A percentile compares a stretch with the other conserved stretches of the same genome.
These are phyloP conservation scores for Vanilla planifolia DNA, from an alignment of 106 monocot species.

Conservation along the genomic window DNA sequence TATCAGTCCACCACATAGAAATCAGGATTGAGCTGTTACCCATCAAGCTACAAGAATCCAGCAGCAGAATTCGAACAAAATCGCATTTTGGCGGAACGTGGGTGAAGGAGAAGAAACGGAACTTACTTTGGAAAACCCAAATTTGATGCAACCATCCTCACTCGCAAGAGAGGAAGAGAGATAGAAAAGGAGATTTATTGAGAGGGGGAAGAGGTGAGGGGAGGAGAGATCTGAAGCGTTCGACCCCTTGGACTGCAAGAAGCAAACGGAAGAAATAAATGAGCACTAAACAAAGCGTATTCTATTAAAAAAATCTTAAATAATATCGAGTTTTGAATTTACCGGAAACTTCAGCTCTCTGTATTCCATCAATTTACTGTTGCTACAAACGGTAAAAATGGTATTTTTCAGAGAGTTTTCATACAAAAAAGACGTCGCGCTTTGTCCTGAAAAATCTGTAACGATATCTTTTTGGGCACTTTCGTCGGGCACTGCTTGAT, in stretches of 20 bases:
- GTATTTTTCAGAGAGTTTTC: too few species aligned
- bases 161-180: not conserved
- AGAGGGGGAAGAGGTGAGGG: not conserved
- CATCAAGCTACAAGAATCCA: not conserved
- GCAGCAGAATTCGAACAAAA: not conserved
- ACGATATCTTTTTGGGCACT: too few species aligned
- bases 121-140: not conserved
- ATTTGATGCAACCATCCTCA: not conserved
- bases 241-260: not conserved
- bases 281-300: not conserved
- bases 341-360: not conserved
- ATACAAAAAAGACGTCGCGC: too few species aligned
- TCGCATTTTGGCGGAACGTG: not conserved
- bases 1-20: not conserved
- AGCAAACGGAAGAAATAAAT: not conserved
- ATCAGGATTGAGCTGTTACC: not conserved
- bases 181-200: not conserved
- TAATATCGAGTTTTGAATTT: too few species aligned
- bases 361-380: not conserved
- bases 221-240: constrained; percentile 1
- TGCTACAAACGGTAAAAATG: too few species aligned
- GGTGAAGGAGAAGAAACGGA: not conserved
- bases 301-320: not conserved
- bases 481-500: too few species aligned
- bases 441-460: too few species aligned